Conservation (phyloP, 805 yeast genomes). For the Nakazawaea anatomiae region DNA sequence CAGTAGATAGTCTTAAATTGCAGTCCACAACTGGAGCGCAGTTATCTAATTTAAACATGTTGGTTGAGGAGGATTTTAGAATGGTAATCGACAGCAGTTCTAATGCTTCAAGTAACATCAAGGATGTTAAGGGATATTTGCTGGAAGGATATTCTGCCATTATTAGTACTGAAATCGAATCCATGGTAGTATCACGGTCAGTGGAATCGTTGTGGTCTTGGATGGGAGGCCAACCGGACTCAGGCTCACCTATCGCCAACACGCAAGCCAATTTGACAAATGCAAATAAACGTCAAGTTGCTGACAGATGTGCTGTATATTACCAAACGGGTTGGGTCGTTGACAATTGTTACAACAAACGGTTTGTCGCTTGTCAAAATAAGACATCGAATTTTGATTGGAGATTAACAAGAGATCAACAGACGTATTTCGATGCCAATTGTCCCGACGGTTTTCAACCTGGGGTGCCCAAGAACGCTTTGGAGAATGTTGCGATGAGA, state of each 20-base stretch:
- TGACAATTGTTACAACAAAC: constrained; percentile 54
- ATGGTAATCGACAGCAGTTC: constrained; percentile 29
- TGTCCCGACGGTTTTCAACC: constrained; percentile 33
- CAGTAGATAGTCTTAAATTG: too few relatives aligned
- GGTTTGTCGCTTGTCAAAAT: constrained; percentile 52
- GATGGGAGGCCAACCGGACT: constrained; percentile 51
- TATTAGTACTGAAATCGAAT: constrained; percentile 32
- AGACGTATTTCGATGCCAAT: constrained; percentile 40
- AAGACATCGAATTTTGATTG: constrained; percentile 34
- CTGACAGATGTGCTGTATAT: constrained; percentile 38
- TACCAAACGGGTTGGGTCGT: constrained; percentile 51
- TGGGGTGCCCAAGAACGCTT: constrained; percentile 43
- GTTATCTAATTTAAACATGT: too few relatives aligned
- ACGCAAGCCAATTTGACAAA: not conserved
- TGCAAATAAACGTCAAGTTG: constrained; percentile 13
- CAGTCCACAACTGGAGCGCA: too few relatives aligned
- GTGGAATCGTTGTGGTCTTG: constrained; percentile 64
- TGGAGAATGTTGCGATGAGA: constrained; percentile 32
- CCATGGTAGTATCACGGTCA: constrained; percentile 21
- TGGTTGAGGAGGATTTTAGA: not conserved
- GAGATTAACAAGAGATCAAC: constrained; percentile 27
- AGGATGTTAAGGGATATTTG: constrained; percentile 31
- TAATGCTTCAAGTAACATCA: constrained; percentile 26
- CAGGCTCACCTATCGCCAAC: constrained; percentile 10
- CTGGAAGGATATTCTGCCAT: constrained; percentile 66